Base-by-base conservation (phyloP, 2,329 filamentous ascomycete genomes). In the Colletotrichum limetticola region DNA sequence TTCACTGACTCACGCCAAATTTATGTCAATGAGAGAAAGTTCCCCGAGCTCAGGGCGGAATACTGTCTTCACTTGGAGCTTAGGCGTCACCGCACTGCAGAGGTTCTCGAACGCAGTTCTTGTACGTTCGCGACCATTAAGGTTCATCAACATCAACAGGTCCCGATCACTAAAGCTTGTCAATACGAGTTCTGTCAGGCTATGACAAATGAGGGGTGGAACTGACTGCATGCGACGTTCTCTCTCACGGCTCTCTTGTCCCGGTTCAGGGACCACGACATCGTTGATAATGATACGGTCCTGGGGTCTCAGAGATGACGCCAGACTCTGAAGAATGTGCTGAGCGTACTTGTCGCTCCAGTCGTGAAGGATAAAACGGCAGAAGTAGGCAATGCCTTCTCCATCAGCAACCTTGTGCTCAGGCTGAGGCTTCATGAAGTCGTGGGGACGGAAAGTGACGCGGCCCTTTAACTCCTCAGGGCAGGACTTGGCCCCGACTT, bases 321-420 rank as follows among this genome's bases (percentile, higher is more conserved):
- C 66, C 1, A 68, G 30, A 11, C 32, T 26, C 22, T 68, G 66
- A 9, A 83, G 75, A 24, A 86, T 86, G n/a, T 74, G 71, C 1
- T 75, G 68, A 0, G 80, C 77, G 14, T 84, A 78, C 2, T 79
- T 79, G 30, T 88, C 84, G 0, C 83, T 80, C 86, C 86, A 88
- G 76, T 88, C 85, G 74, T 89, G 87, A 4, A 89, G 75, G 24
- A 89, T 86, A 71, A 82, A 81, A 32, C 86, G 85, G 74, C 88
- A 80, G 53, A 88, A 80, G 75, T 87, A 89, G 8, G 66, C 66
- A 22, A 68, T 63, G 7, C 66, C 49, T 24, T 63, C 66, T 12
- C 30, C 19, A 9, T 11, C 58, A 11, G 28, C 57, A 14, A 84
- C 79, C 26, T 82, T 79, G 14, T 76, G 58, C n/a, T 49, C 53